Evolutionary conservation across 2,329 filamentous ascomycete genomes (phyloP).

Genomic region (Aspergillus sp.): DNA sequence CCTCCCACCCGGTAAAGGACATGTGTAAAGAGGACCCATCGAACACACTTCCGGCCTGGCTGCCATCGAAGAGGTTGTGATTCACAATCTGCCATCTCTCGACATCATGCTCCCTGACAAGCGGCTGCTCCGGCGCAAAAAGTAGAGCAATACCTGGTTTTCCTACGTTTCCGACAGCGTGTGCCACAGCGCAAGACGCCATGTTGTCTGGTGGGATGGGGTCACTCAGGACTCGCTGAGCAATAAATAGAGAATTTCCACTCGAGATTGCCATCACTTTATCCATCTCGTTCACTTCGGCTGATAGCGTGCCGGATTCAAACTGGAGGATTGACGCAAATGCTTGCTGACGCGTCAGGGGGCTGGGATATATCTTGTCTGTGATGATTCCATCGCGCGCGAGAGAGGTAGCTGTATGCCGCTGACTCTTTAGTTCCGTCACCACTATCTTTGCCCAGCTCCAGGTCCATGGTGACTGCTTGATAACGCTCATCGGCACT

Average conservation of each 20-base stretch:
- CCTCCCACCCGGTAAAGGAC: constrained; percentile 12
- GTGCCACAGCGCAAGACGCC: not conserved
- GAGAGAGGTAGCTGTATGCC: not conserved
- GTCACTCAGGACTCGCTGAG: constrained; percentile 4
- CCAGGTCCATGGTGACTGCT: not conserved
- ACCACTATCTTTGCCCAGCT: not conserved
- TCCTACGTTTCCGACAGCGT: constrained; percentile 6
- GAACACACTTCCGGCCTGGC: not conserved
- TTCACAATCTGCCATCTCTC: constrained; percentile 10
- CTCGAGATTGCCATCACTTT: constrained; percentile 3
- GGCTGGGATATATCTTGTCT: not conserved
- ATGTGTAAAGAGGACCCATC: constrained; percentile 10
- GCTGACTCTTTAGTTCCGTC: not conserved
- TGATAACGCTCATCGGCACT: constrained; percentile 2
- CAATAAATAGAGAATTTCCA: constrained; percentile 10
- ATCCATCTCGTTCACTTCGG: not conserved
- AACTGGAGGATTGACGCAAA: constrained; percentile 8
- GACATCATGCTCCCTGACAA: constrained; percentile 4
- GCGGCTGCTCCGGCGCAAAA: not conserved
- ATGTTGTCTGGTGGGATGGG: not conserved
- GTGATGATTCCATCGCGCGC: not conserved
- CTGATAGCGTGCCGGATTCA: not conserved
- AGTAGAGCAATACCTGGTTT: constrained; percentile 8
- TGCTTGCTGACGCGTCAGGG: not conserved
- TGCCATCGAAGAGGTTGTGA: constrained; percentile 8